phyloP scores from a whole-genome alignment of 805 yeast genomes.

The Wickerhamomyces alni region DNA sequence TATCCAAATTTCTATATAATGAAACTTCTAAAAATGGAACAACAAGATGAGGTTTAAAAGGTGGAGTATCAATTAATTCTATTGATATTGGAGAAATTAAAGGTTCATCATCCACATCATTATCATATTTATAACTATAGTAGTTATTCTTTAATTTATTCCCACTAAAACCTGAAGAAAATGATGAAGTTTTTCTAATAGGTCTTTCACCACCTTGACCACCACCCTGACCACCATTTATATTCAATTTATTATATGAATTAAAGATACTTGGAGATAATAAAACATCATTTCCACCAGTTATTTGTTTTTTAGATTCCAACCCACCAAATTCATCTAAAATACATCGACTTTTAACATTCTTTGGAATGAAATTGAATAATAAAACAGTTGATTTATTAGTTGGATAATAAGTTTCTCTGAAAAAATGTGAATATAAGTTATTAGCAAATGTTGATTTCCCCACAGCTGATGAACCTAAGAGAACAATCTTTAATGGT shows the following conservation, averaged over 20 bases:
- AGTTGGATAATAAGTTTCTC: slow-evolving; percentile 75
- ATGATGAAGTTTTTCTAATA: no score
- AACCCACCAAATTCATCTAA: slow-evolving; percentile 42
- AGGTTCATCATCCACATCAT: slow-evolving; percentile 32
- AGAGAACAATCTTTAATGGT: slow-evolving; percentile 52
- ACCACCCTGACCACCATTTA: no score
- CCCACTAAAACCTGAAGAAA: not conserved
- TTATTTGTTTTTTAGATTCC: slow-evolving; percentile 30
- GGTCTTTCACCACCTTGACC: no score
- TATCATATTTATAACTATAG: slow-evolving; percentile 13
- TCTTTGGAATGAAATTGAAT: slow-evolving; percentile 45
- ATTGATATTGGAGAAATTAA: slow-evolving; percentile 51
- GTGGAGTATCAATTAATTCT: slow-evolving; percentile 73
- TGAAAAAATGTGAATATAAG: slow-evolving; percentile 40
- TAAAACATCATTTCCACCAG: slow-evolving; percentile 23
- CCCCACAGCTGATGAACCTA: slow-evolving; percentile 57
- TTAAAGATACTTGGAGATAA: slow-evolving; percentile 35
- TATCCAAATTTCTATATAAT: slow-evolving; percentile 53
- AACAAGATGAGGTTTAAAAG: slow-evolving; percentile 56
- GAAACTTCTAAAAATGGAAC: slow-evolving; percentile 77
- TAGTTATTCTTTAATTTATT: slow-evolving; percentile 13
- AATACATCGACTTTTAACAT: slow-evolving; percentile 32
- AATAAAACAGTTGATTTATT: slow-evolving; percentile 52
- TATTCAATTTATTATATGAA: slow-evolving; percentile 22
- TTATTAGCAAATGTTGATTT: slow-evolving; percentile 53